Evolutionary conservation across 2,329 filamentous ascomycete genomes (phyloP), one percentile per base, ranked within the genome.

Genomic region (Ophiostoma sp.): DNA sequence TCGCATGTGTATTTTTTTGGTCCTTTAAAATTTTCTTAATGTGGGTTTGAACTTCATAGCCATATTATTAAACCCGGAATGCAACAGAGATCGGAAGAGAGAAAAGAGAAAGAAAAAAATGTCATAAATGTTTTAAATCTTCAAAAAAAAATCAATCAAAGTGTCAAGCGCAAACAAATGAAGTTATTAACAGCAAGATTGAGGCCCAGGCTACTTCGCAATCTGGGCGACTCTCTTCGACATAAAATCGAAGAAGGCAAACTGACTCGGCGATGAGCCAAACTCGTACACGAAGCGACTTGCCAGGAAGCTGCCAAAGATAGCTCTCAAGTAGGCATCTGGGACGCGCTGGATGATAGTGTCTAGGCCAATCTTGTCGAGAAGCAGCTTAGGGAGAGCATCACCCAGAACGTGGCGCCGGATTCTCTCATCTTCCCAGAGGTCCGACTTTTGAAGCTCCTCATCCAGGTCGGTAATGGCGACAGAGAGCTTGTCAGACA

Each of bases 401-500:
- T 98, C 93, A 68, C 85, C 83, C 27, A 99, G 84, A 0, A 98
- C 91, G 0, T 89, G 89, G 73, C 88, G 84, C 72, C 94, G 88
- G 76, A 97, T 89, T 73, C 86, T 85, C 74, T 91, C 83, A 77
- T 97, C 92, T 75, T 91, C 84, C 95, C 95, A 99, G 57, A 99
- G 84, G 75, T 96, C 91, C 0, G 93, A 96, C 78, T 90, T 89
- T 81, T 99, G 95, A 69, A 99, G 84, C 81, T 99, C 94, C 82
- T 99, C 94, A 76, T 99, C 94, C 31, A 99, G 86, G 75, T 91
- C 91, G n/a, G 94, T 98, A 78, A 99, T 99, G 44, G 95, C 94
- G 67, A 92, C 83, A 70, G 92, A 96, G 69, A 99, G 87, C 75
- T 90, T 92, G 79, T 99, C 95, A 67, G 93, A 96, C 70, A 99